A percentile compares a stretch with the other conserved stretches of the same genome.
These are phyloP conservation scores for Ceratobasidium sp. DNA, from an alignment of 1,284 basidiomycete genomes.

Conservation along the genomic window DNA sequence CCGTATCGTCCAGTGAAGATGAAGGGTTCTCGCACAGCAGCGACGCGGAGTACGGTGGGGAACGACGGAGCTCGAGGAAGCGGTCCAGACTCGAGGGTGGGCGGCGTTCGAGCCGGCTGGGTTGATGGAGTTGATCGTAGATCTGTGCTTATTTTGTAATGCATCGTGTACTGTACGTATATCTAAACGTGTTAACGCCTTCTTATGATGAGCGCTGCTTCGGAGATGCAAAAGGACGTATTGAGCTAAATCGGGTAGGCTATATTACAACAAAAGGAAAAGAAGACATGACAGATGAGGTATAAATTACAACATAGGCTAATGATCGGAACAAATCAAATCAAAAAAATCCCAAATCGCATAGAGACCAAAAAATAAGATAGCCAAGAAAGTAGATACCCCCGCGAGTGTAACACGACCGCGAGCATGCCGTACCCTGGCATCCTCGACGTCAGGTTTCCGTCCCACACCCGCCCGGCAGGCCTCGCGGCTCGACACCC, in stretches of 20 bases:
- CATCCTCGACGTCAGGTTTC: neutral
- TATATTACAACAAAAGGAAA: conserved; percentile 11
- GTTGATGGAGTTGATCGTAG: neutral
- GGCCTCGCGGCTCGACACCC: too few relatives aligned
- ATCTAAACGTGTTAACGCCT: too few relatives aligned
- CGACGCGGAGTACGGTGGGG: neutral
- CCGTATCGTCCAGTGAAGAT: neutral
- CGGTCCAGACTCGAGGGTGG: too few relatives aligned
- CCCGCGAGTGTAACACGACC: neutral
- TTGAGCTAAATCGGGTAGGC: neutral
- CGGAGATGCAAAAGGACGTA: too few relatives aligned
- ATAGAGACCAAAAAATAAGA: conserved; percentile 10
- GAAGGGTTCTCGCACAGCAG: neutral
- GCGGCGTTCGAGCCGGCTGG: neutral
- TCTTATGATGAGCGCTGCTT: too few relatives aligned
- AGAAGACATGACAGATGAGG: conserved; percentile 16
- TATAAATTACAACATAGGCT: conserved; percentile 27
- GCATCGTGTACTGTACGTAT: conserved; percentile 4
- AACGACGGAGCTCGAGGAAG: neutral
- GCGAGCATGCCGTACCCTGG: neutral
- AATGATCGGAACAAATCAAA: neutral
- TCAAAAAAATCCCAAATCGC: conserved; percentile 1
- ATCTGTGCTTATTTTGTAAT: neutral
- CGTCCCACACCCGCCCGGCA: neutral
- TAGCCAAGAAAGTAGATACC: neutral